Evolutionary conservation across 225 moss, liverwort and hornwort genomes (phyloP).

Genomic region (Sphagnum contortum): DNA sequence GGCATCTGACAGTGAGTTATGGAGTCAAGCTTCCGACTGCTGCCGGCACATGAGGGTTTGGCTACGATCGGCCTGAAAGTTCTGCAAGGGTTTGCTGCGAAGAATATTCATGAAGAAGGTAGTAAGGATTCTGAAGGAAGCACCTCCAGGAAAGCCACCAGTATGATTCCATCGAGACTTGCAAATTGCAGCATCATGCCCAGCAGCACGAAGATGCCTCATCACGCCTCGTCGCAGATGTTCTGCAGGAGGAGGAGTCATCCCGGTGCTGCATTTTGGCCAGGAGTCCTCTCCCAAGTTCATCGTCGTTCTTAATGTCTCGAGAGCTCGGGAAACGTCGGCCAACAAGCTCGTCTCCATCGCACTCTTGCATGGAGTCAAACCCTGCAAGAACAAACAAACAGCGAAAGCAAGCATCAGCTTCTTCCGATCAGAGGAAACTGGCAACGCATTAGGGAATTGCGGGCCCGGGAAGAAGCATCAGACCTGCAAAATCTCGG

Average conservation of each 20-base stretch:
- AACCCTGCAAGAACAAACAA: not conserved
- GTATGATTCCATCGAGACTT: slow-evolving; percentile 86
- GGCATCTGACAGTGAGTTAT: no score
- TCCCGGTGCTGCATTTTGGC: not conserved
- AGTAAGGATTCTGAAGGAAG: no score
- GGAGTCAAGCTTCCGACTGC: no score
- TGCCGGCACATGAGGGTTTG: no score
- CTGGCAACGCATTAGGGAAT: no score
- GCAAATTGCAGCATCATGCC: slow-evolving; percentile 83
- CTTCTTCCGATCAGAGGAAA: no score
- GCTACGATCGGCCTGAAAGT: no score
- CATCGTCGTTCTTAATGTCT: slow-evolving; percentile 2
- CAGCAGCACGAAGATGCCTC: slow-evolving; percentile 44
- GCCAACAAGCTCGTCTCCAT: slow-evolving; percentile 41
- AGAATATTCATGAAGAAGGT: no score
- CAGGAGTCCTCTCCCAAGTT: not conserved
- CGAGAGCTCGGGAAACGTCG: slow-evolving; percentile 31
- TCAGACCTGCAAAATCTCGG: slow-evolving; percentile 37
- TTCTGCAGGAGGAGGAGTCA: not conserved
- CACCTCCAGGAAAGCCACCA: slow-evolving; percentile 68
- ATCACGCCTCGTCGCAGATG: slow-evolving; percentile 42
- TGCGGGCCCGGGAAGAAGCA: no score
- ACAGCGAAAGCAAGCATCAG: no score
- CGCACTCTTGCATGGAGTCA: slow-evolving; percentile 16
- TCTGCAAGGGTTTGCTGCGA: no score